Percentiles rank a stretch among this genome's conserved stretches.
phyloP scores from a whole-genome alignment of 2,329 filamentous ascomycete species.

The Colletotrichum zoysiae region DNA sequence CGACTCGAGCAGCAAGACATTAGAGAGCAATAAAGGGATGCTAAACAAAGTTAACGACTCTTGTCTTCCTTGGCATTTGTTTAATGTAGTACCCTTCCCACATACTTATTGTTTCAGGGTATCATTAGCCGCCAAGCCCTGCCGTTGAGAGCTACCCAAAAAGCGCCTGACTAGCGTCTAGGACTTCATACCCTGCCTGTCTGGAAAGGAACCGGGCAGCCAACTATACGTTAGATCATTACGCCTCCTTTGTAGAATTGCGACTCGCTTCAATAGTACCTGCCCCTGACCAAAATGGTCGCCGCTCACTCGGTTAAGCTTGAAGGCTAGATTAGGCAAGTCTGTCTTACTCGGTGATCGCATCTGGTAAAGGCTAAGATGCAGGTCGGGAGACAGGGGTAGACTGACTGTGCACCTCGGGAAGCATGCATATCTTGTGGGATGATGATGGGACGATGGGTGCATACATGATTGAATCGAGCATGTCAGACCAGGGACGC shows the following conservation, averaged over 20 bases:
- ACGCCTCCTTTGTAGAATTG: slow-evolving; percentile 8
- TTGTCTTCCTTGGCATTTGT: not conserved
- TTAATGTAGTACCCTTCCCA: not conserved
- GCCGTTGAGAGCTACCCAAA: slow-evolving; percentile 11
- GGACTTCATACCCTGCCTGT: not conserved
- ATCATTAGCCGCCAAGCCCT: slow-evolving; percentile 6
- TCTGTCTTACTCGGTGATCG: not conserved
- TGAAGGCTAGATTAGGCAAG: slow-evolving; percentile 14
- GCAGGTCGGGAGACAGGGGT: not conserved
- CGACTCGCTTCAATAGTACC: not conserved
- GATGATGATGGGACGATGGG: slow-evolving; percentile 19
- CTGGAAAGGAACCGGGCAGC: not conserved
- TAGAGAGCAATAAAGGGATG: not conserved
- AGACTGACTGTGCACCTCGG: slow-evolving; percentile 4
- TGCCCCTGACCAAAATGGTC: slow-evolving; percentile 26
- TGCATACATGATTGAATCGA: slow-evolving; percentile 2
- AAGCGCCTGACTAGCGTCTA: slow-evolving; percentile 23
- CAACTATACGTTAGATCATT: not conserved
- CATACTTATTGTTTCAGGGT: slow-evolving; percentile 29
- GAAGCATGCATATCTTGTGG: not conserved
- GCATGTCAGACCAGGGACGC: too few relatives aligned
- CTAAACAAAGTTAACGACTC: not conserved
- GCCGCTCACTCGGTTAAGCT: not conserved
- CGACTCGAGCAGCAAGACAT: too few relatives aligned
- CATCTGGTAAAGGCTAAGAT: slow-evolving; percentile 1